Evolutionary conservation across 805 yeast species (phyloP).

Genomic region (Blastobotrys peoriensis): DNA sequence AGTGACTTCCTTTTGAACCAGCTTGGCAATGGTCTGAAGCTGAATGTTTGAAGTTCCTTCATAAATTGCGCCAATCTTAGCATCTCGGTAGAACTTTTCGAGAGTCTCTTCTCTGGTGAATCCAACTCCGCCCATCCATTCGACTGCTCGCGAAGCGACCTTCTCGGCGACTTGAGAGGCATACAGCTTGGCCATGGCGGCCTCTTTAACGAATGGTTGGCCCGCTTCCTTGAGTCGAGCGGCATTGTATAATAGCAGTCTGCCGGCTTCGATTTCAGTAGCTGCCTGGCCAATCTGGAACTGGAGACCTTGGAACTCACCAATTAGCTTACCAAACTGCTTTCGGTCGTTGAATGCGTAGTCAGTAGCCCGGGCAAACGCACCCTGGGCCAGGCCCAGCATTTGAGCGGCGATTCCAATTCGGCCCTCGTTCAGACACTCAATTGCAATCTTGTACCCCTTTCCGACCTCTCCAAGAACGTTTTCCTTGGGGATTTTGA

Average conservation of each 20-base stretch:
- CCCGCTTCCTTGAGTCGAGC: constrained; percentile 42
- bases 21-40: constrained; percentile 38
- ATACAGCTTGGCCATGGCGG: constrained; percentile 41
- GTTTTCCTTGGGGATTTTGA: constrained; percentile 37
- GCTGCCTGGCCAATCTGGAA: constrained; percentile 42
- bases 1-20: constrained; percentile 29
- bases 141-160: constrained; percentile 37
- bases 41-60: constrained; percentile 42
- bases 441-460: constrained; percentile 42
- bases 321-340: constrained; percentile 38
- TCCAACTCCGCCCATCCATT: constrained; percentile 45
- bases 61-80: constrained; percentile 41
- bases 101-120: constrained; percentile 38
- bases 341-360: constrained; percentile 36
- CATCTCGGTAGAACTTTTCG: constrained; percentile 40
- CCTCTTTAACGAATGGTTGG: constrained; percentile 35
- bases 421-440: constrained; percentile 39
- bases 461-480: constrained; percentile 38
- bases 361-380: constrained; percentile 35
- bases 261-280: constrained; percentile 38
- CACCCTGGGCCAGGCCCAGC: constrained; percentile 41
- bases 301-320: constrained; percentile 43
- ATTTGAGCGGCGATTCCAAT: constrained; percentile 43
- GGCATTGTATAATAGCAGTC: constrained; percentile 38
- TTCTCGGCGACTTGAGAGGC: constrained; percentile 37